phyloP scores from a whole-genome alignment of 2,329 filamentous ascomycete species.

The Neopestalotiopsis sp. region DNA sequence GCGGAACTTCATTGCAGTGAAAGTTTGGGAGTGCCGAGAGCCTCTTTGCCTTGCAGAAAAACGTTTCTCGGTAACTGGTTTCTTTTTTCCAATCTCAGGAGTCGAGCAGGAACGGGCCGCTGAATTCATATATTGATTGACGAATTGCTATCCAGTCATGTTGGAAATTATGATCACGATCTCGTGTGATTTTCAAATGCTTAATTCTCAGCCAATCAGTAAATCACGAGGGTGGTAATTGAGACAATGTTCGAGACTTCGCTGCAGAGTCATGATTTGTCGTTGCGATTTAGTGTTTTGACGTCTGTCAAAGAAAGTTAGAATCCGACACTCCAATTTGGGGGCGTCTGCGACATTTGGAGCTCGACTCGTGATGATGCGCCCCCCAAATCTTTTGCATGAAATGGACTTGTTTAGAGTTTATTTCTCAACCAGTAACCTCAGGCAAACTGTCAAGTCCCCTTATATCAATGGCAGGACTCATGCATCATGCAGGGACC shows the following conservation, averaged over 20 bases:
- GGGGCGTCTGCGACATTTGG: background rate
- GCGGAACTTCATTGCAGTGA: background rate
- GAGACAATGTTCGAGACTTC: background rate
- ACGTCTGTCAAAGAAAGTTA: background rate
- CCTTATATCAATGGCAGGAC: background rate
- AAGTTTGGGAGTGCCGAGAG: background rate
- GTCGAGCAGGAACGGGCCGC: background rate
- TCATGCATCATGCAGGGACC: background rate
- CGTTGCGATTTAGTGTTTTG: background rate
- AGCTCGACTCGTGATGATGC: background rate
- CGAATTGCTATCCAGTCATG: background rate
- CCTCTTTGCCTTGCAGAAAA: background rate
- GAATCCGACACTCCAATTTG: background rate
- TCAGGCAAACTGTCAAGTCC: background rate
- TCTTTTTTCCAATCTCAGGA: background rate
- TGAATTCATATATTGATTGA: background rate
- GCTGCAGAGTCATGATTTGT: background rate
- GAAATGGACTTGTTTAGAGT: background rate
- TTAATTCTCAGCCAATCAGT: background rate
- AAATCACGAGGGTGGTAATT: background rate
- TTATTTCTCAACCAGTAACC: too few species aligned
- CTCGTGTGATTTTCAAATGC: background rate
- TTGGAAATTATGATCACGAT: background rate
- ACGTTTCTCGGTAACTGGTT: background rate
- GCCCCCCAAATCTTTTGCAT: background rate